Evolutionary conservation across 2,329 filamentous ascomycete genomes (phyloP), one percentile per base, ranked within the genome.

Genomic region (Diplodia sapinea): DNA sequence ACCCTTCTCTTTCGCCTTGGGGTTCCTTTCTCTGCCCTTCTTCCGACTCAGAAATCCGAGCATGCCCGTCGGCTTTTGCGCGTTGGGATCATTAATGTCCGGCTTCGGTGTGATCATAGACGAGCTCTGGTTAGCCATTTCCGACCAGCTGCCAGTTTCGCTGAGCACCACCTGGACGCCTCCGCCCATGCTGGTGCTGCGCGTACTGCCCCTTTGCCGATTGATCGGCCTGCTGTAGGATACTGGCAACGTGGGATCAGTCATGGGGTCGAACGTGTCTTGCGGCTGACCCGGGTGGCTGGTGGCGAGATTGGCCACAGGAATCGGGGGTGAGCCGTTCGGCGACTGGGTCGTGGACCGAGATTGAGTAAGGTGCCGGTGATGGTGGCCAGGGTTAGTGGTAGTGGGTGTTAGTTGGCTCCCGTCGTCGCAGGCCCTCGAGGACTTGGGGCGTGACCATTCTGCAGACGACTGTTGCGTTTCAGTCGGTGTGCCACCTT

Each of bases 161-260:
- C 96, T 94, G 47, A 98, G 86, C 23, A 95, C 94, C 73, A 97
- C 92, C 78, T 96, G 93, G 66, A 97, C 88, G 20, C 94, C 94
- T 65, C 94, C 94, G 3, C 90, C 87, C 74, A 92, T 89, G 72
- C 90, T 92, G 68, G 88, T 89, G 68, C 92, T 90, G 64, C 92
- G 86, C 68, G 89, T 89, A 33, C 87, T 87, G 38, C 86, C 86
- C 50, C 86, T 83, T 15, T 84, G 84, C 49, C 85, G 82, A 69
- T 80, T 80, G 71, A 79, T 78, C 4, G 80, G 77, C 11, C 78
- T 76, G 15, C 76, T 78, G 67, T 77, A 79, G 5, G 77, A 79
- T 17, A 63, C 57, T 29, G 66, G 66, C 15, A 50, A 29, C 12
- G 73, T 68, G 68, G 69, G 26, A 74, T 75, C 36, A 74, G 78